These are phyloP conservation scores for Spencermartinsiella ligniputridi DNA, from an alignment of 1,139 yeast species.

Conservation along the genomic window DNA sequence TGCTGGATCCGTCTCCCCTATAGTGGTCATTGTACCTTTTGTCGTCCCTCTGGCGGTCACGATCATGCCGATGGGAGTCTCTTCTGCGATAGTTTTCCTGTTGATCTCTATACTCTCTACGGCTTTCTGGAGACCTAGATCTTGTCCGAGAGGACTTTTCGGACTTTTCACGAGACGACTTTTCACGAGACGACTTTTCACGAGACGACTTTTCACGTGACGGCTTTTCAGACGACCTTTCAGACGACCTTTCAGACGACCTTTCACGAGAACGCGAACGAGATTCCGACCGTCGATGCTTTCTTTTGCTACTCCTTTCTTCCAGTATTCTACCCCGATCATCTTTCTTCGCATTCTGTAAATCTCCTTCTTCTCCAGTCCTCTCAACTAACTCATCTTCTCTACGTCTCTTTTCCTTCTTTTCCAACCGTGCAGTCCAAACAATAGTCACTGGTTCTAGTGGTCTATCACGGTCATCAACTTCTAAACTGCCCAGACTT, in stretches of 20 bases:
- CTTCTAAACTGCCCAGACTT: conserved; percentile 26
- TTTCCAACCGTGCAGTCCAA: conserved; percentile 51
- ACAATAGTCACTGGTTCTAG: conserved; percentile 45
- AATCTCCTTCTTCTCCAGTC: too few relatives aligned
- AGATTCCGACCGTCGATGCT: background rate
- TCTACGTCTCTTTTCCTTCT: conserved; percentile 4
- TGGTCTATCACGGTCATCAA: conserved; percentile 35
- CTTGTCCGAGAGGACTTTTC: too few relatives aligned
- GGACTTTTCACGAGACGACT: background rate
- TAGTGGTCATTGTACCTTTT: background rate
- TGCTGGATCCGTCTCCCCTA: background rate
- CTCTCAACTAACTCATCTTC: background rate
- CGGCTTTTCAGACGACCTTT: background rate
- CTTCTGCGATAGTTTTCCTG: background rate
- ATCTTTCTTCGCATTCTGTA: background rate
- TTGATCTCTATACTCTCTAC: background rate
- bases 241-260: background rate
- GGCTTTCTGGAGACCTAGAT: too few relatives aligned
- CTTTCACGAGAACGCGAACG: background rate
- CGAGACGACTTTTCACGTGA: background rate
- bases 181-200: background rate
- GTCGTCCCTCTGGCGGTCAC: background rate
- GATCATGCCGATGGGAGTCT: background rate
- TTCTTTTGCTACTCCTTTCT: background rate
- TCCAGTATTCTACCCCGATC: background rate